Conservation (phyloP, 192 early-diverging fungal species). For the Backusella psychrophila region DNA sequence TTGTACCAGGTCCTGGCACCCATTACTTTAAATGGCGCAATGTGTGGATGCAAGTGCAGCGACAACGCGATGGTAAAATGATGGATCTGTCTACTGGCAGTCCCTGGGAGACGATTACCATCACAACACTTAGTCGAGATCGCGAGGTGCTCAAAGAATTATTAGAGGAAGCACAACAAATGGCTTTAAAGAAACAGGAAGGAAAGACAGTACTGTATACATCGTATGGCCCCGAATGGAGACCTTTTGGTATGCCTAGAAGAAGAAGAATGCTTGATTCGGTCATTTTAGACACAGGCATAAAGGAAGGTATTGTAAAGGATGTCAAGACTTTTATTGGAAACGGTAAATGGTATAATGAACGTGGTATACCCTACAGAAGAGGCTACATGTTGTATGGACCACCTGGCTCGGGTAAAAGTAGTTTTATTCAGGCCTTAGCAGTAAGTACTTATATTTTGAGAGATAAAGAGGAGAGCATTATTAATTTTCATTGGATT, state of each 20-base stretch:
- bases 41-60: slow-evolving; percentile 81
- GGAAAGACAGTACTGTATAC: slow-evolving; percentile 97
- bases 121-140: slow-evolving; percentile 88
- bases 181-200: slow-evolving; percentile 85
- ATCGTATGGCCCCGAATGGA: slow-evolving; percentile 94
- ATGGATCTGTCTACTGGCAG: slow-evolving; percentile 89
- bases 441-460: slow-evolving; percentile 40
- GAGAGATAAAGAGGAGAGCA: background rate
- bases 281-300: slow-evolving; percentile 70
- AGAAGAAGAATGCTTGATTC: slow-evolving; percentile 68
- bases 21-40: slow-evolving; percentile 82
- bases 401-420: slow-evolving; percentile 88
- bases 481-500: background rate
- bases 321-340: slow-evolving; percentile 76
- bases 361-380: slow-evolving; percentile 87
- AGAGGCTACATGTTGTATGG: slow-evolving; percentile 88
- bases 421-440: slow-evolving; percentile 89
- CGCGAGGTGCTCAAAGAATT: slow-evolving; percentile 71
- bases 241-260: slow-evolving; percentile 92
- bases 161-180: slow-evolving; percentile 75
- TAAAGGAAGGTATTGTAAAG: slow-evolving; percentile 62
- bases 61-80: slow-evolving; percentile 83
- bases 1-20: slow-evolving; percentile 91
- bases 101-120: slow-evolving; percentile 93
- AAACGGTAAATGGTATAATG: slow-evolving; percentile 81